Evolutionary conservation across 1,284 basidiomycete species (phyloP).

Genomic region (Rhodotorula glutinis): DNA sequence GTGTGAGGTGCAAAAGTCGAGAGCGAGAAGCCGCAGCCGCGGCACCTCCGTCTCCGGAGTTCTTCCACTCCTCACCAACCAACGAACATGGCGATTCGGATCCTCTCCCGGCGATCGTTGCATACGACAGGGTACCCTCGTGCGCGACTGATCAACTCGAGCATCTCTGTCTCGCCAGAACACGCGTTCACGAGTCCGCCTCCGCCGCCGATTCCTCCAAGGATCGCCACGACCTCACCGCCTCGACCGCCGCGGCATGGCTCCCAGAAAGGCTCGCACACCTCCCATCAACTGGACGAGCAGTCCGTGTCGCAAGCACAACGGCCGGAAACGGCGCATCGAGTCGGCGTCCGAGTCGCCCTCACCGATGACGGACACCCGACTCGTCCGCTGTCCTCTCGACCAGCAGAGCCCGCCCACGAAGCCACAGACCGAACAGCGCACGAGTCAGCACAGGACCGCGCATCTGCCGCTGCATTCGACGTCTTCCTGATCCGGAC

Average conservation of each 20-base stretch:
- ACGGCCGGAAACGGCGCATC: too few relatives aligned
- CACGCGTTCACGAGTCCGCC: background rate
- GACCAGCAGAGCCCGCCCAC: background rate
- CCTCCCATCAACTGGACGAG: too few relatives aligned
- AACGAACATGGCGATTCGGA: background rate
- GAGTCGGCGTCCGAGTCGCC: background rate
- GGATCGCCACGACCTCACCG: background rate
- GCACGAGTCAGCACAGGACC: background rate
- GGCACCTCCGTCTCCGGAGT: too few relatives aligned
- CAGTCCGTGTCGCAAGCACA: too few relatives aligned
- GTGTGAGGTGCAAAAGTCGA: too few relatives aligned
- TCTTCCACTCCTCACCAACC: background rate
- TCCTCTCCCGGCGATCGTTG: background rate
- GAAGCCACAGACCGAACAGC: too few relatives aligned
- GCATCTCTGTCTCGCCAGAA: slow-evolving; percentile 1
- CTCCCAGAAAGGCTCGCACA: too few relatives aligned
- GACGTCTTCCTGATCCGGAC: slow-evolving; percentile 18
- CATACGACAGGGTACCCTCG: background rate
- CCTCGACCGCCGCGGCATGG: background rate
- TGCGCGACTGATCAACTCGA: background rate
- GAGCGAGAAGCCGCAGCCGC: too few relatives aligned
- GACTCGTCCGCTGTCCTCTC: background rate
- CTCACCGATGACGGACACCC: background rate
- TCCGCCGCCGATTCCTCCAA: background rate
- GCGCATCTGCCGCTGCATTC: background rate